These are phyloP conservation scores for Phytophthora kernoviae DNA, from an alignment of 352 stramenopile species.

Conservation along the genomic window DNA sequence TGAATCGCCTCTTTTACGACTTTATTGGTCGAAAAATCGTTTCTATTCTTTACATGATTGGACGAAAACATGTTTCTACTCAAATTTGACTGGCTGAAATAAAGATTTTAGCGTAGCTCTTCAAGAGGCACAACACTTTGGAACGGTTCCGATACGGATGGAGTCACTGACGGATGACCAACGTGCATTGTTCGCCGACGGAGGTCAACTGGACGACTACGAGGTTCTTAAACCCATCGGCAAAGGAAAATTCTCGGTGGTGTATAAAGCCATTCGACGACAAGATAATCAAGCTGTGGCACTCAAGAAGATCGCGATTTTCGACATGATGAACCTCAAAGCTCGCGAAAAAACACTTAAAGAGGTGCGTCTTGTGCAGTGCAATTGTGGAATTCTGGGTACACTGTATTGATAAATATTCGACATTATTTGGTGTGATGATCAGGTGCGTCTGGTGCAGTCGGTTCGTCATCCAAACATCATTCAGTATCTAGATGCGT, in stretches of 20 bases:
- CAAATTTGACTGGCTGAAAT: conserved; percentile 21
- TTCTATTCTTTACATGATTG: conserved; percentile 10
- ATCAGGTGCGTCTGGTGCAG: conserved; percentile 85
- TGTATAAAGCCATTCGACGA: conserved; percentile 86
- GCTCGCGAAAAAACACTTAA: conserved; percentile 92
- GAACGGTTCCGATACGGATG: conserved; percentile 38
- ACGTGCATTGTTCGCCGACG: conserved; percentile 61
- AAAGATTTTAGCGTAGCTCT: conserved; percentile 6
- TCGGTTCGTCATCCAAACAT: conserved; percentile 91
- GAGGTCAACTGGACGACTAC: conserved; percentile 71
- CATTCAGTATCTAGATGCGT: conserved; percentile 92
- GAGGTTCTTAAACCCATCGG: conserved; percentile 89
- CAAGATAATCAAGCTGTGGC: conserved; percentile 79
- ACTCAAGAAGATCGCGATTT: conserved; percentile 94
- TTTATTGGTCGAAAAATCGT: not conserved
- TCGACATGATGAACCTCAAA: conserved; percentile 91
- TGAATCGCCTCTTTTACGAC: not conserved
- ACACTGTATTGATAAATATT: not conserved
- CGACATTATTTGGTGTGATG: conserved; percentile 9
- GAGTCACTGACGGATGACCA: conserved; percentile 79
- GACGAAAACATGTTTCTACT: conserved; percentile 2
- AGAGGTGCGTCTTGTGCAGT: conserved; percentile 38
- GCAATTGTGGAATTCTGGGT: not conserved
- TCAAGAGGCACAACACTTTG: conserved; percentile 23
- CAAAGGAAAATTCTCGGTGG: conserved; percentile 94